Conservation (phyloP, 768 basidiomycete species). For the Mycena vulgaris region DNA sequence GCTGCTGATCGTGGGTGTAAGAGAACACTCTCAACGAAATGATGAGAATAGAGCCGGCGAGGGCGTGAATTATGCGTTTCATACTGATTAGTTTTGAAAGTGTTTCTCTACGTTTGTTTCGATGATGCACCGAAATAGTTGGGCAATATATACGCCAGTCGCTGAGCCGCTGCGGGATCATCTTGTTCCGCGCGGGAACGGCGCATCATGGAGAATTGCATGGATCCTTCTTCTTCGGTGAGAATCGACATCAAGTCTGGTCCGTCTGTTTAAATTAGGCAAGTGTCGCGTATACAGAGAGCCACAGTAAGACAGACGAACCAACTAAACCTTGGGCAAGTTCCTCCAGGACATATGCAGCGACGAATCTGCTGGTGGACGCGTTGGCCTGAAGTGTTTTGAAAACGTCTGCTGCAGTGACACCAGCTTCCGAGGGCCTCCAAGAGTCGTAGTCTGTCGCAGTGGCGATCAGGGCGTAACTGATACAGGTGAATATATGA, state of each 20-base stretch:
- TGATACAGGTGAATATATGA: slow-evolving; percentile 48
- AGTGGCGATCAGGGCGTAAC: slow-evolving; percentile 93
- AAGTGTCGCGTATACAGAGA: neutral
- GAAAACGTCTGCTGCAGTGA: slow-evolving; percentile 93
- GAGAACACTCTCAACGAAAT: too few relatives aligned
- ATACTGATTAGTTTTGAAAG: neutral
- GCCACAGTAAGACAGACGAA: neutral
- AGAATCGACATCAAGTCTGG: slow-evolving; percentile 54
- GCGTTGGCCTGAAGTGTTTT: slow-evolving; percentile 92
- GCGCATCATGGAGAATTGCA: slow-evolving; percentile 89
- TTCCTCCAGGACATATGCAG: slow-evolving; percentile 75
- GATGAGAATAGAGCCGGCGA: too few relatives aligned
- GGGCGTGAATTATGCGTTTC: neutral
- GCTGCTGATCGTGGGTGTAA: too few relatives aligned
- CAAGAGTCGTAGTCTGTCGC: slow-evolving; percentile 98
- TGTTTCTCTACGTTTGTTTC: neutral
- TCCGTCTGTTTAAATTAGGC: neutral
- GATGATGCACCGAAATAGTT: slow-evolving; percentile 69
- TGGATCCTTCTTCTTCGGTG: slow-evolving; percentile 80
- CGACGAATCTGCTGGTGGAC: slow-evolving; percentile 83
- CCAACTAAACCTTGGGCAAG: slow-evolving; percentile 49
- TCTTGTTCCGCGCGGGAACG: slow-evolving; percentile 57
- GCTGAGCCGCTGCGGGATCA: slow-evolving; percentile 58
- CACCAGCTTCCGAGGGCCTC: slow-evolving; percentile 83
- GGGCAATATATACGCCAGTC: slow-evolving; percentile 84